Percentiles rank a stretch among this genome's conserved stretches.
Conservation (phyloP, 495 filamentous ascomycete genomes). For the Lepraria neglecta region DNA sequence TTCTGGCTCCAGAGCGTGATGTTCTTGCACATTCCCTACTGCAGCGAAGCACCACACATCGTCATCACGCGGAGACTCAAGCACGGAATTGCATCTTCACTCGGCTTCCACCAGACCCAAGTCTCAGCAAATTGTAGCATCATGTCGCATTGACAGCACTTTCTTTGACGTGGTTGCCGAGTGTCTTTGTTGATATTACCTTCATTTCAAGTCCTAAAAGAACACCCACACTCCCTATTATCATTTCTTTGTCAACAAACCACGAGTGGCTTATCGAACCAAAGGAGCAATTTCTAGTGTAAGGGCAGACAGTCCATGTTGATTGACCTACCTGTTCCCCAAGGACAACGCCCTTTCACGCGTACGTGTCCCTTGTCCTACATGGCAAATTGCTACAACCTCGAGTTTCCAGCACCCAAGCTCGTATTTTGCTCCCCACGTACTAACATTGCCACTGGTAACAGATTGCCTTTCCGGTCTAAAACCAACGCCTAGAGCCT, state of each 20-base stretch:
- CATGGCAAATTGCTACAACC: neutral
- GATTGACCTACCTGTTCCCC: neutral
- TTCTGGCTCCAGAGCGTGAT: neutral
- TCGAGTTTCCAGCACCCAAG: no score
- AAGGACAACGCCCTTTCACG: neutral
- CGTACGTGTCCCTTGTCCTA: neutral
- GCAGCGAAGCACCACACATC: neutral
- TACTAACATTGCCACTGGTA: neutral
- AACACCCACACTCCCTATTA: neutral
- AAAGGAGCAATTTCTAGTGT: neutral
- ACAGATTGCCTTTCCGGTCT: neutral
- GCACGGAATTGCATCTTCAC: neutral
- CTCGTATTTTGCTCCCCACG: neutral
- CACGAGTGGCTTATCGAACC: neutral
- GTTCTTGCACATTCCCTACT: neutral
- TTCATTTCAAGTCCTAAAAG: slow-evolving; percentile 1
- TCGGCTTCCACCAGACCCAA: neutral
- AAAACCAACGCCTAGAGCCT: neutral
- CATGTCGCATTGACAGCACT: slow-evolving; percentile 7
- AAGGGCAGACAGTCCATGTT: neutral
- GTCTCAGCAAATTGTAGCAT: neutral
- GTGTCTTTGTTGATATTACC: neutral
- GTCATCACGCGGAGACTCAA: neutral
- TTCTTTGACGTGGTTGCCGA: neutral
- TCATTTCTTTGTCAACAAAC: neutral